Conservation (phyloP, 2,329 filamentous ascomycete species). For the Cadophora sp. region DNA sequence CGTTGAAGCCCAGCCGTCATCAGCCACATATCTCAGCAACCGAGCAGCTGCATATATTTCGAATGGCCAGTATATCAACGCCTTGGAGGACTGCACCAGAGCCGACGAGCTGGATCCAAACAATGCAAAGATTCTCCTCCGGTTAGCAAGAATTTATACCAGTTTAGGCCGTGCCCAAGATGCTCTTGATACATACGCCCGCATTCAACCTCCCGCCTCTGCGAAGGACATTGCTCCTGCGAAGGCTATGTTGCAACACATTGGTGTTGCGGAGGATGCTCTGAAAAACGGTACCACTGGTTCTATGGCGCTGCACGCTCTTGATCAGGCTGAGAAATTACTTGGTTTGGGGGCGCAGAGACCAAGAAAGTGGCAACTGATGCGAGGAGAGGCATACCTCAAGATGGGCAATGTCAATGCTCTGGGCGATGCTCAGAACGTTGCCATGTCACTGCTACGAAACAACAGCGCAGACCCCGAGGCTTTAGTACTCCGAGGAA, state of each 20-base stretch:
- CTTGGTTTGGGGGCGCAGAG: constrained; percentile 77
- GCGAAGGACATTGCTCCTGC: constrained; percentile 87
- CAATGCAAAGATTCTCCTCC: constrained; percentile 87
- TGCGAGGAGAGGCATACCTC: constrained; percentile 90
- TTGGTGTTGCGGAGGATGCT: constrained; percentile 80
- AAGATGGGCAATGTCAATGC: constrained; percentile 92
- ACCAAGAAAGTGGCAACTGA: constrained; percentile 91
- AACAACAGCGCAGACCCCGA: constrained; percentile 92
- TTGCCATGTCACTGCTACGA: constrained; percentile 86
- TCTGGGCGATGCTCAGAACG: constrained; percentile 88
- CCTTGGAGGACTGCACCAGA: constrained; percentile 84
- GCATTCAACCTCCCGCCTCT: constrained; percentile 80
- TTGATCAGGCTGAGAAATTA: constrained; percentile 87
- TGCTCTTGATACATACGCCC: constrained; percentile 80
- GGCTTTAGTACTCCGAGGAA: constrained; percentile 86
- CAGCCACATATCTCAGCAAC: constrained; percentile 91
- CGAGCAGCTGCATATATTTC: constrained; percentile 94
- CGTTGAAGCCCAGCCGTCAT: constrained; percentile 84
- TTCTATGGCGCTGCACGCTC: constrained; percentile 89
- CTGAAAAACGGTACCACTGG: constrained; percentile 77
- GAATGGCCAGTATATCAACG: constrained; percentile 77
- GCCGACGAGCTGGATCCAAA: constrained; percentile 84
- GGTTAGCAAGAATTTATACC: constrained; percentile 89
- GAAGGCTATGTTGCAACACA: constrained; percentile 82
- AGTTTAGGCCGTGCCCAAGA: constrained; percentile 86